Evolutionary conservation across 2,329 filamentous ascomycete genomes (phyloP).

Genomic region (Cercospora sp.): DNA sequence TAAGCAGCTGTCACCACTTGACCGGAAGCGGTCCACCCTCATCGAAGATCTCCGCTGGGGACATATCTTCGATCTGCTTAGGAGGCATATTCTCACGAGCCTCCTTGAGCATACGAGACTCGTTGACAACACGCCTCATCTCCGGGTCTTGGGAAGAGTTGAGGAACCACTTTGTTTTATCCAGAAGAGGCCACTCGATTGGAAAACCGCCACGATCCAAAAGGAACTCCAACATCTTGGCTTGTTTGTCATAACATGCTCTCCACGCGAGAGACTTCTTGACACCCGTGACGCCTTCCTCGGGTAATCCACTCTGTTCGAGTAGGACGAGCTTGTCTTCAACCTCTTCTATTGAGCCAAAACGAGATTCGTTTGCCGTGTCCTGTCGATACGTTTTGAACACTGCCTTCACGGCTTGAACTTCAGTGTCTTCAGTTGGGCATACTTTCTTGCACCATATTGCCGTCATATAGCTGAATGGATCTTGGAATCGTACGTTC

Average conservation of each 20-base stretch:
- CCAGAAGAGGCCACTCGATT: neutral
- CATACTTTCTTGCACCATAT: neutral
- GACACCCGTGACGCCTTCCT: neutral
- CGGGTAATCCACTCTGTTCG: neutral
- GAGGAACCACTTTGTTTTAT: neutral
- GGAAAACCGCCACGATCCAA: neutral
- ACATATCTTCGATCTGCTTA: neutral
- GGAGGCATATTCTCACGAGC: neutral
- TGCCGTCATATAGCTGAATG: neutral
- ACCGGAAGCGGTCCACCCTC: neutral
- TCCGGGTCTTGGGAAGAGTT: neutral
- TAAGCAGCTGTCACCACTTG: neutral
- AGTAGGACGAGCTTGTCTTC: neutral
- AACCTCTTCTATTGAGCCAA: neutral
- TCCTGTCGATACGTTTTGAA: neutral
- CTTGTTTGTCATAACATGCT: neutral
- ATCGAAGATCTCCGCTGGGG: neutral
- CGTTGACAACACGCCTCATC: neutral
- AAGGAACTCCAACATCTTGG: neutral
- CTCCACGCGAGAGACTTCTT: neutral
- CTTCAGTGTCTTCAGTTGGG: neutral
- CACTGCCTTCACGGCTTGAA: neutral
- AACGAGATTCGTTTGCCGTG: neutral
- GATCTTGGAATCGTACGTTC: neutral
- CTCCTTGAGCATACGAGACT: neutral